phyloP scores from a whole-genome alignment of 768 basidiomycete genomes.

The Porpolomopsis calyptriformis region DNA sequence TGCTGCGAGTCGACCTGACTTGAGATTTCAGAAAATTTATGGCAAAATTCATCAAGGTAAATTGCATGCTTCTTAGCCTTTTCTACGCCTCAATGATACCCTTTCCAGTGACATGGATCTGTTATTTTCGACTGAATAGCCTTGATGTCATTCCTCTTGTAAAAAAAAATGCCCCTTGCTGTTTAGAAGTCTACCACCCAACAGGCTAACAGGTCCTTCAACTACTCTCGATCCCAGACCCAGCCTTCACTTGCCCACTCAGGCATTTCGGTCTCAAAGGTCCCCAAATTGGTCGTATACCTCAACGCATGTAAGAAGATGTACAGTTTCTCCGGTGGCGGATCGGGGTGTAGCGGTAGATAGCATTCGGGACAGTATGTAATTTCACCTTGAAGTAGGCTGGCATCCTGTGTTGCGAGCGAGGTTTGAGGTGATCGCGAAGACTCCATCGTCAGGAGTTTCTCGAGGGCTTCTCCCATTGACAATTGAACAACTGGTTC shows the following conservation, averaged over 20 bases:
- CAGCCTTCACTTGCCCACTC: slow-evolving; percentile 76
- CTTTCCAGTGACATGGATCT: not conserved
- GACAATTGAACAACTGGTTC: slow-evolving; percentile 26
- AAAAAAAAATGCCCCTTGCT: too few relatives aligned
- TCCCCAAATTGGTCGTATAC: slow-evolving; percentile 75
- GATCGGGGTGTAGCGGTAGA: slow-evolving; percentile 87
- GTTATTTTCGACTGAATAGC: not conserved
- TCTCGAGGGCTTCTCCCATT: slow-evolving; percentile 38
- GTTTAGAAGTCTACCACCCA: too few relatives aligned
- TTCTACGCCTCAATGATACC: not conserved
- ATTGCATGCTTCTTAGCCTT: not conserved
- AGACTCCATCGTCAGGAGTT: slow-evolving; percentile 28
- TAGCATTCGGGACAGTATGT: slow-evolving; percentile 86
- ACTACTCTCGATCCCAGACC: slow-evolving; percentile 45
- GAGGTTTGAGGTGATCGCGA: slow-evolving; percentile 26
- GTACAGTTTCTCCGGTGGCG: slow-evolving; percentile 81
- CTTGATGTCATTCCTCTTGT: not conserved
- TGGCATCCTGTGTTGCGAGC: slow-evolving; percentile 11
- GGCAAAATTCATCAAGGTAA: slow-evolving; percentile 81
- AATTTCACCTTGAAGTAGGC: slow-evolving; percentile 19
- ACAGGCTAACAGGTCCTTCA: not conserved
- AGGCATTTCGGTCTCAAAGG: slow-evolving; percentile 79
- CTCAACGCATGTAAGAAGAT: slow-evolving; percentile 90
- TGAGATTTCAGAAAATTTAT: slow-evolving; percentile 65
- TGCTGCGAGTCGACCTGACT: slow-evolving; percentile 5